Base-by-base conservation (phyloP, 2,329 filamentous ascomycete species). In the Calonectria multiphialidica region DNA sequence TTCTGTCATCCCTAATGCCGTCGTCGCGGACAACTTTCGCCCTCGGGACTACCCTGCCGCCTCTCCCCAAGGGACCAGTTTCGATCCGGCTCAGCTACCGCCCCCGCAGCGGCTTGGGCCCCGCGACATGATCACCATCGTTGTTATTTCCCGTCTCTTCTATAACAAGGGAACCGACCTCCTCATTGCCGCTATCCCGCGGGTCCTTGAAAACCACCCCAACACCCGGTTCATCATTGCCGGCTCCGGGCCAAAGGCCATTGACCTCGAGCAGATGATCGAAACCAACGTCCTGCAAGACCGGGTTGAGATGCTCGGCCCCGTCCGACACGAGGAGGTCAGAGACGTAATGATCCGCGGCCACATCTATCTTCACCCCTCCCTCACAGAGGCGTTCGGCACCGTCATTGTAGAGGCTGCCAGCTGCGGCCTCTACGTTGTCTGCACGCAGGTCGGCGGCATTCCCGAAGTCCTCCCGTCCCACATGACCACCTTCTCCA, bases 121-220 rank as follows among this genome's bases (percentile, higher is more conserved):
- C 0, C 89, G 95, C 75, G 96, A 98, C 78, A 93, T 92, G 13
- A 96, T 99, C 79, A 98, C 95, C 9, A 98, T 99, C 71, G 95
- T 99, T 2, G 96, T 99, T 23, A 98, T 99, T 74, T 98, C 96
- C 10, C 95, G 97, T 23, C 91, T 99, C 1, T 99, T 98, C 84
- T 98, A 98, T 85, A 99, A 99, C 85, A 99, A 99, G 83, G 97
- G 97, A 72, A 98, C 95, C 1, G 97, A 99, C 82, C 90, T 99
- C 0, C 90, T 99, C n/a, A 98, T 98, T 28, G 97, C 96, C 13
- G 95, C 95, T 5, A 98, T 99, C 66, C 97, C 97, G 0, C 93
- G 96, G 59, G 98, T 99, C 66, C 90, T 98, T 33, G 93, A 95
- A 62, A 91, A 92, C 16, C 94, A 99, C 81, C 94, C 95, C 1